Conservation (phyloP, 352 stramenopile genomes). For the Phytophthora constricta region DNA sequence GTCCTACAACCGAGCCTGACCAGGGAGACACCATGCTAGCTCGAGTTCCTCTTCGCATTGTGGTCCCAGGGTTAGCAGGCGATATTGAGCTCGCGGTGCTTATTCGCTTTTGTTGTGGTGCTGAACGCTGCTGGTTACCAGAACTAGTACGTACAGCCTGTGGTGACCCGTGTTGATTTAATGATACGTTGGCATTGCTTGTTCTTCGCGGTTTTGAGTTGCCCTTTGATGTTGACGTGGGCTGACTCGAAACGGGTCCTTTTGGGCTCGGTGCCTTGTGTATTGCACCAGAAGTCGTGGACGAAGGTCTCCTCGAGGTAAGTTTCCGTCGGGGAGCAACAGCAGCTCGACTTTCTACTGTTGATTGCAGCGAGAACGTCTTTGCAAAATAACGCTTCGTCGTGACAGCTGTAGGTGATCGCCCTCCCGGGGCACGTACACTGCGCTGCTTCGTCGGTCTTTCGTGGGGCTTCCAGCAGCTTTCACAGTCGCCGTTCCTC, state of each 20-base stretch:
- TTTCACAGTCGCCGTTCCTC: neutral
- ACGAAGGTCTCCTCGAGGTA: constrained; percentile 9
- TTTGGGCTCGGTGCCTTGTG: neutral
- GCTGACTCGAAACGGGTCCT: constrained; percentile 1
- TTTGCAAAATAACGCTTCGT: constrained; percentile 21
- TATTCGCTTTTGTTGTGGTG: neutral
- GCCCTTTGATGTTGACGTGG: neutral
- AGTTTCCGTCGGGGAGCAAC: constrained; percentile 37
- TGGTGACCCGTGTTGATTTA: neutral
- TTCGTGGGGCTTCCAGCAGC: constrained; percentile 8
- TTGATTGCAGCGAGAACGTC: constrained; percentile 52
- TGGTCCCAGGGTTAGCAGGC: neutral
- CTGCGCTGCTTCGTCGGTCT: constrained; percentile 20
- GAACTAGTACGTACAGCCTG: neutral
- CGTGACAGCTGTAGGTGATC: constrained; percentile 18
- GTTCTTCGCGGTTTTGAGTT: constrained; percentile 10
- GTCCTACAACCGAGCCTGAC: constrained; percentile 1
- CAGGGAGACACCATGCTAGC: constrained; percentile 19
- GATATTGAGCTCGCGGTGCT: constrained; percentile 11
- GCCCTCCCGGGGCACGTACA: constrained; percentile 38
- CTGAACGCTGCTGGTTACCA: neutral
- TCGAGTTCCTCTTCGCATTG: constrained; percentile 13
- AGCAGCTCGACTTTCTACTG: constrained; percentile 42
- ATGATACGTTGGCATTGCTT: constrained; percentile 1
- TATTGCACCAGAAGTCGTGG: constrained; percentile 3